Base-by-base conservation (phyloP, 306 rosid genomes). In the Pterocarpus macrocarpus region DNA sequence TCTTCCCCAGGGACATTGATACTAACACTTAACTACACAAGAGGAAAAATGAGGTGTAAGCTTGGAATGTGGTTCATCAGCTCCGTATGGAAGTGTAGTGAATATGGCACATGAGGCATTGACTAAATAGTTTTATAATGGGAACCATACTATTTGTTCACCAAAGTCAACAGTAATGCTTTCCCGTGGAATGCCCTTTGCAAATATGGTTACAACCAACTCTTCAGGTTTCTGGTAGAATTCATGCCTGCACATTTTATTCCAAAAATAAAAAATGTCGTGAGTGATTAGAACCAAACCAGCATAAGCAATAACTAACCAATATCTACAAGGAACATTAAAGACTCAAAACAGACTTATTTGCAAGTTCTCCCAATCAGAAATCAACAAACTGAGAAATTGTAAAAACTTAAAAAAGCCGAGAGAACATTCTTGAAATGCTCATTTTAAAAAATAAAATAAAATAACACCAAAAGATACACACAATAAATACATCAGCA, bases 121-220 rank as follows among this genome's bases (percentile, higher is more conserved):
- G 6, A 28, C 44, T 57, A 71, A 78, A 57, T 45, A 83, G 58
- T 50, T 64, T 14, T 67, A 62, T 49, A 80, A 69, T 59, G 59
- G 50, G 74, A 81, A 30, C 58, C 97, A 47, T 92, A 94, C 98
- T 55, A 90, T 94, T 91, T 94, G 98, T 86, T 87, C 97, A 52
- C 98, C 98, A 61, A 90, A 94, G 9, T 92, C 90, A 10, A 92
- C 84, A 67, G 81, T 28, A 58, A 92, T 80, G 84, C 78, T 82
- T 67, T 89, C 73, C 74, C 85, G 85, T 35, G 90, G 90, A 69
- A 94, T 50, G 66, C 93, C 89, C 89, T 92, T 94, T 0, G 98
- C 98, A 73, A 94, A 91, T 82, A 94, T 80, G 17, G 98, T 91
- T 69, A 92, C 84, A 14, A 94, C 97, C 85, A 79, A 90, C 85